Conservation (phyloP, 2,329 filamentous ascomycete species). For the Colletotrichum destructivum region DNA sequence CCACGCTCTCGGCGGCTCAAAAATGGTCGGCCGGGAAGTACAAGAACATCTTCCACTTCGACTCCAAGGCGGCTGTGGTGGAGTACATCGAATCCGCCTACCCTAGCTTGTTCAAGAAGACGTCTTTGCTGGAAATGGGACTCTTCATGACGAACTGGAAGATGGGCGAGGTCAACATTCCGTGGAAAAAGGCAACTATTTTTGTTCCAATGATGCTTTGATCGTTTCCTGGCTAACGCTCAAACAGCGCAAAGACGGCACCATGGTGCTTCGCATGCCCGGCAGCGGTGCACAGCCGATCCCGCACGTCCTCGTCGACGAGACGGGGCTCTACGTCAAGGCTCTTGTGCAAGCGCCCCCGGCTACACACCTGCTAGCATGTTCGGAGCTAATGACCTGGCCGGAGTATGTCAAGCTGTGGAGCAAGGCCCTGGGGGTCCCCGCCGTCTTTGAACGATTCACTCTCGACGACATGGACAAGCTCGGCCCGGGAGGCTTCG, state of each 20-base stretch:
- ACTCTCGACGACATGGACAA: background rate
- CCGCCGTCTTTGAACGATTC: background rate
- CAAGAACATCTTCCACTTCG: background rate
- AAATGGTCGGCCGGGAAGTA: background rate
- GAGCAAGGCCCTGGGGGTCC: background rate
- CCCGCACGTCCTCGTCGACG: background rate
- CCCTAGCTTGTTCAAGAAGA: background rate
- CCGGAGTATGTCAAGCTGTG: background rate
- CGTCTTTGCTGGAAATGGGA: background rate
- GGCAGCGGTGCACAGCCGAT: background rate
- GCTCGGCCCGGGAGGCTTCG: background rate
- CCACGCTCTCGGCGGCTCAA: background rate
- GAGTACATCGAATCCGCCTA: background rate
- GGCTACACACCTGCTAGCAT: background rate
- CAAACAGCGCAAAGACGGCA: background rate
- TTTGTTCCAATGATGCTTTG: background rate
- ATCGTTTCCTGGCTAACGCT: background rate
- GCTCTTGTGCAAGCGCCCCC: background rate
- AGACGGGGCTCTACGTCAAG: background rate
- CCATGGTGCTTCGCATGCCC: conserved; percentile 3
- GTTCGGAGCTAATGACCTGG: background rate
- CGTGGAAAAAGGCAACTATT: background rate
- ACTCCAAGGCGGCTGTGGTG: background rate
- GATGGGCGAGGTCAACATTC: background rate
- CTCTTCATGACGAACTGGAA: background rate